A percentile compares a stretch with the other conserved stretches of the same genome.
These are phyloP conservation scores for Tulasnella calospora DNA, from an alignment of 768 basidiomycete species.

Conservation along the genomic window DNA sequence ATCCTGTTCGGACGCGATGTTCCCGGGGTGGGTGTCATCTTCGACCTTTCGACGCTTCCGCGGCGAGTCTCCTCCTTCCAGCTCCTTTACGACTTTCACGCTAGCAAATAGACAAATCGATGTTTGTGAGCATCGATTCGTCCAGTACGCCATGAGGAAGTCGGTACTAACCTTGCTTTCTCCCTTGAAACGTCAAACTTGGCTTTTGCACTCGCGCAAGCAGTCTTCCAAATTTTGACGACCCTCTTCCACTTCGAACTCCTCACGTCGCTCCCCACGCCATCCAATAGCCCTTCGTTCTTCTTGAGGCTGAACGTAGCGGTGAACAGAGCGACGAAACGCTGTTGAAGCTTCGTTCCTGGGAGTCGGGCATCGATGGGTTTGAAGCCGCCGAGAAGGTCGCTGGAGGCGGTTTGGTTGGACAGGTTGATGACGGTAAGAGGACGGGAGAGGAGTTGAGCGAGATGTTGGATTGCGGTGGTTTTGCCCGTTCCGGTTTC, in stretches of 20 bases:
- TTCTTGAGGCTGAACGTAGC: constrained; percentile 83
- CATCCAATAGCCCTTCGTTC: constrained; percentile 80
- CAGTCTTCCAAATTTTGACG: constrained; percentile 79
- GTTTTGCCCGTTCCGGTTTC: constrained; percentile 99
- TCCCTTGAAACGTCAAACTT: not conserved
- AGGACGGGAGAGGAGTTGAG: constrained; percentile 65
- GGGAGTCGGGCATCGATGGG: constrained; percentile 86
- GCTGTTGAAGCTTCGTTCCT: constrained; percentile 61
- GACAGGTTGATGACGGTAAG: constrained; percentile 90
- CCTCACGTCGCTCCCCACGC: constrained; percentile 71
- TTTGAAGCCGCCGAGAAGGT: constrained; percentile 91
- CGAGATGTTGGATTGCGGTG: constrained; percentile 80
- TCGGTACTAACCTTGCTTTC: constrained; percentile 14
- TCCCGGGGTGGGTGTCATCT: not conserved
- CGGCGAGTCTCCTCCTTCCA: constrained; percentile 41
- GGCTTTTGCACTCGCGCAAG: constrained; percentile 35
- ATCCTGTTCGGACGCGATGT: constrained; percentile 30
- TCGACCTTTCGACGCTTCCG: constrained; percentile 67
- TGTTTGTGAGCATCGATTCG: not conserved
- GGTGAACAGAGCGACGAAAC: constrained; percentile 76
- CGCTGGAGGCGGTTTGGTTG: constrained; percentile 92
- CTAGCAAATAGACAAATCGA: not conserved
- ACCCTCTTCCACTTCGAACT: constrained; percentile 83
- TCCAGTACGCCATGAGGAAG: not conserved
- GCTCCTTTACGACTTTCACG: not conserved